These are phyloP conservation scores for Phascolomyces articulosus DNA, from an alignment of 371 early-diverging fungal species.

Conservation along the genomic window DNA sequence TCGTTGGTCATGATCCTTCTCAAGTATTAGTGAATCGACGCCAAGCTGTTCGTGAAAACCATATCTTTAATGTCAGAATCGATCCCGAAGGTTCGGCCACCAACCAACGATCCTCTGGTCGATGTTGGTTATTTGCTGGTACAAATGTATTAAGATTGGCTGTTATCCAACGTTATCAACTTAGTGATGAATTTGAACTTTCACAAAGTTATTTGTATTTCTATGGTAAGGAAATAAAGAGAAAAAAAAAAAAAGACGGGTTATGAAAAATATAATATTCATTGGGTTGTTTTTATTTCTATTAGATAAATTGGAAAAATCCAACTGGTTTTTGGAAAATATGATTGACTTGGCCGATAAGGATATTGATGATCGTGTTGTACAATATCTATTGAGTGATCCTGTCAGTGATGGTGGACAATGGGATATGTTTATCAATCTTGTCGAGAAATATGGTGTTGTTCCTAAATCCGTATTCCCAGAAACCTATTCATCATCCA, in stretches of 20 bases:
- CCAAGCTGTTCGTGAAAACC: constrained; percentile 41
- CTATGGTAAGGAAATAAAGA: constrained; percentile 58
- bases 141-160: constrained; percentile 44
- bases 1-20: constrained; percentile 58
- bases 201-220: constrained; percentile 83
- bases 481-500: constrained; percentile 71
- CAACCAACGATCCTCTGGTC: constrained; percentile 79
- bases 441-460: constrained; percentile 61
- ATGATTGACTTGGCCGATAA: constrained; percentile 69
- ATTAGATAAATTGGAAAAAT: constrained; percentile 78
- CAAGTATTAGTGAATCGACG: constrained; percentile 63
- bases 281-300: too few species aligned
- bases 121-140: constrained; percentile 88
- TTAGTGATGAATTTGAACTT: constrained; percentile 77
- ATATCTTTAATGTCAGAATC: constrained; percentile 66
- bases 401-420: constrained; percentile 73
- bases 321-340: constrained; percentile 83
- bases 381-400: constrained; percentile 69
- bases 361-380: constrained; percentile 71
- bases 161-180: constrained; percentile 57
- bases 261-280: too few species aligned
- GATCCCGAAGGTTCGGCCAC: constrained; percentile 68
- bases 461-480: constrained; percentile 76
- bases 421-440: constrained; percentile 82
- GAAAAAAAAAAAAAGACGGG: not conserved